Evolutionary conservation across 1,284 basidiomycete species (phyloP).

Genomic region (Leccinum insigne): DNA sequence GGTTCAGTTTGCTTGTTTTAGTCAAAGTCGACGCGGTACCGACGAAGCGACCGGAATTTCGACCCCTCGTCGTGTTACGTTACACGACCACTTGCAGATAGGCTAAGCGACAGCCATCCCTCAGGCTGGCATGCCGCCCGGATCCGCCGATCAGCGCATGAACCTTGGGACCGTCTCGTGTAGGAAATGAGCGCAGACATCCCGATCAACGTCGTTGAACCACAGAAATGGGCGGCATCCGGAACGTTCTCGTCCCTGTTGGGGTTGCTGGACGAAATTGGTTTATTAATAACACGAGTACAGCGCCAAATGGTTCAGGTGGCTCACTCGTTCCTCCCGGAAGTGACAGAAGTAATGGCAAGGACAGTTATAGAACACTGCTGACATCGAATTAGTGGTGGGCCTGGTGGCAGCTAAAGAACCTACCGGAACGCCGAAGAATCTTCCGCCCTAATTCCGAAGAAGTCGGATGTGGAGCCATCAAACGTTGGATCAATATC

Average conservation of each 20-base stretch:
- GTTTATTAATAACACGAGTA: neutral
- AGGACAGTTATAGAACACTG: neutral
- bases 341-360: neutral
- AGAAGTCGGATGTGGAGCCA: neutral
- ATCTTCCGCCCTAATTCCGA: neutral
- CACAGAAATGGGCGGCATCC: conserved; percentile 16
- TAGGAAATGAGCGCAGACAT: conserved; percentile 12
- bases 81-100: neutral
- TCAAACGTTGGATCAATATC: conserved; percentile 1
- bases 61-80: neutral
- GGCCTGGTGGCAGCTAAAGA: neutral
- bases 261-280: neutral
- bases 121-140: conserved; percentile 7
- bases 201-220: conserved; percentile 4
- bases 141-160: neutral
- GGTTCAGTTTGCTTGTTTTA: neutral
- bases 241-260: neutral
- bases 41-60: neutral
- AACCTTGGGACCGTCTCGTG: conserved; percentile 4
- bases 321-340: neutral
- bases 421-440: neutral
- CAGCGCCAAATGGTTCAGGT: neutral
- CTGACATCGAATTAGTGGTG: neutral
- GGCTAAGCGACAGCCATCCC: conserved; percentile 1
- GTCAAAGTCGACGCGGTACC: neutral